These are phyloP conservation scores for Dissophora globulifera DNA, from an alignment of 192 early-diverging fungal genomes.

Conservation along the genomic window DNA sequence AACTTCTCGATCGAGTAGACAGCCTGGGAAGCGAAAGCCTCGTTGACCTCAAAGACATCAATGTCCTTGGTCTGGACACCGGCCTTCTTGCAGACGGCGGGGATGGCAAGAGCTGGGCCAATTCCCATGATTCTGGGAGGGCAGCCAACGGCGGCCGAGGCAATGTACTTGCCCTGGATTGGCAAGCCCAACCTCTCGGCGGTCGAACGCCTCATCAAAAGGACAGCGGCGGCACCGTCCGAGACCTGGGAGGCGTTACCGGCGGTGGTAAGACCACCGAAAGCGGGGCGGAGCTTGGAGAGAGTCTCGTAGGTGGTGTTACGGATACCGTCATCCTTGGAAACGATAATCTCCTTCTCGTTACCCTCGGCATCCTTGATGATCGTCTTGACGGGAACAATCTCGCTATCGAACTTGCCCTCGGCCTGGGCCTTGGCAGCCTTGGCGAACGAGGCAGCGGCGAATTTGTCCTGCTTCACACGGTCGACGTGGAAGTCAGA, in stretches of 20 bases:
- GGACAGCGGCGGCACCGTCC: slow-evolving; percentile 95
- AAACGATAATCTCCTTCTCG: slow-evolving; percentile 73
- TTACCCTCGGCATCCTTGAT: slow-evolving; percentile 86
- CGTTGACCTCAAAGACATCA: slow-evolving; percentile 94
- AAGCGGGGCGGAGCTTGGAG: slow-evolving; percentile 89
- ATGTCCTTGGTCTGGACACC: slow-evolving; percentile 82
- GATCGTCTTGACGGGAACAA: slow-evolving; percentile 81
- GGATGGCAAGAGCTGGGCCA: slow-evolving; percentile 95
- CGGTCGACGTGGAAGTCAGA: slow-evolving; percentile 86
- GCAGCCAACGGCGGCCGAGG: slow-evolving; percentile 89
- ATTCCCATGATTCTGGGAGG: slow-evolving; percentile 97
- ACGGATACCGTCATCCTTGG: slow-evolving; percentile 94
- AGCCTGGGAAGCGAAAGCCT: slow-evolving; percentile 98
- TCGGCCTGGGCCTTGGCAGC: slow-evolving; percentile 90
- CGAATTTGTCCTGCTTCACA: slow-evolving; percentile 91
- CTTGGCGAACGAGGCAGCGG: slow-evolving; percentile 84
- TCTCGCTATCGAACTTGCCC: slow-evolving; percentile 92
- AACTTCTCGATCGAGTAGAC: slow-evolving; percentile 92
- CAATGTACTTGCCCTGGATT: slow-evolving; percentile 87
- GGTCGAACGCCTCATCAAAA: slow-evolving; percentile 93
- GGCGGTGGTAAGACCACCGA: slow-evolving; percentile 91
- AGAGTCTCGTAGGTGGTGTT: slow-evolving; percentile 81
- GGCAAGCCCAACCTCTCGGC: slow-evolving; percentile 89
- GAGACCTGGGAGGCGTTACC: slow-evolving; percentile 98
- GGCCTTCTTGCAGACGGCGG: slow-evolving; percentile 82